Conservation (phyloP, 164 flowering plant species). For the Platanus orientalis region DNA sequence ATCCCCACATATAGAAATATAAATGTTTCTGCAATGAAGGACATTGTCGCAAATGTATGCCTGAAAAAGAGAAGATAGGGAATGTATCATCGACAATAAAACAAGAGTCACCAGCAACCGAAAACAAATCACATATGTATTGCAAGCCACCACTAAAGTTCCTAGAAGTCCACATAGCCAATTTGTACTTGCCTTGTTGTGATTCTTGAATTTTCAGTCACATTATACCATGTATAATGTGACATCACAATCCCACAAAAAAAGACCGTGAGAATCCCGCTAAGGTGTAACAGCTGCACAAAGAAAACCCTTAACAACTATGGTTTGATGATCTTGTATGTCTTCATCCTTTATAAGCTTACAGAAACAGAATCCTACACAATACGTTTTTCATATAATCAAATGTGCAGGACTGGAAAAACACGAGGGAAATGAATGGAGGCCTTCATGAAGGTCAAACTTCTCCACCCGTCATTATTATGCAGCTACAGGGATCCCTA, state of each 20-base stretch:
- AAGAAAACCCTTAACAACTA: slow-evolving; percentile 2
- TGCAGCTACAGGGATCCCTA: neutral
- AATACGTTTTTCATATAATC: too few relatives aligned
- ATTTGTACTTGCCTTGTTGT: slow-evolving; percentile 55
- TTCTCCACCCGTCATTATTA: neutral
- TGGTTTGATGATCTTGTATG: neutral
- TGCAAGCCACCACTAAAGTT: neutral
- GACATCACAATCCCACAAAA: slow-evolving; percentile 90
- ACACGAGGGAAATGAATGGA: too few relatives aligned
- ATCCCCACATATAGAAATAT: slow-evolving; percentile 90
- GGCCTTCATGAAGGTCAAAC: neutral
- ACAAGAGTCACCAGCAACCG: neutral
- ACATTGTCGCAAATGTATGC: slow-evolving; percentile 82
- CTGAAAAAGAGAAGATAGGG: slow-evolving; percentile 31
- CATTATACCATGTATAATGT: slow-evolving; percentile 94
- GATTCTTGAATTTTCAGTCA: slow-evolving; percentile 70
- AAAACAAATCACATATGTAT: neutral
- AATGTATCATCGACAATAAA: neutral
- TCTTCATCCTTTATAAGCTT: neutral
- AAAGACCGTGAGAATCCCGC: slow-evolving; percentile 91
- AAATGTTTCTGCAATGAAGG: slow-evolving; percentile 78
- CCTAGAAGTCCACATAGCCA: neutral
- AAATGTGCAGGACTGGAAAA: too few relatives aligned
- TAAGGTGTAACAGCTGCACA: slow-evolving; percentile 63
- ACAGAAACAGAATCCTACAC: neutral